These are phyloP conservation scores for Mucor circinelloides DNA, from an alignment of 371 early-diverging fungal species.

Conservation along the genomic window DNA sequence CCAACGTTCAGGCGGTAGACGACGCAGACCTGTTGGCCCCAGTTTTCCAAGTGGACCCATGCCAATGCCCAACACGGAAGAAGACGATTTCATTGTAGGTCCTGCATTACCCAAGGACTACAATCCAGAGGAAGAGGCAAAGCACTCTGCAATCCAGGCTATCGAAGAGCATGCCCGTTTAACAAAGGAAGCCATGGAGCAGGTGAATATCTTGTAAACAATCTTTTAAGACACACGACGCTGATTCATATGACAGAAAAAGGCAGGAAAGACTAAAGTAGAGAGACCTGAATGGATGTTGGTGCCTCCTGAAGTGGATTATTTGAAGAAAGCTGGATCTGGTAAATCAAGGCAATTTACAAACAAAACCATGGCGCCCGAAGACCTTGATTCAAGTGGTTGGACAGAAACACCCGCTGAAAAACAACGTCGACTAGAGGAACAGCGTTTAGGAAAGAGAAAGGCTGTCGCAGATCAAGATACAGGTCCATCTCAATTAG, in stretches of 20 bases:
- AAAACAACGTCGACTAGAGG: slow-evolving; percentile 40
- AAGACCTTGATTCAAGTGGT: slow-evolving; percentile 45
- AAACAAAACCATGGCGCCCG: slow-evolving; percentile 20
- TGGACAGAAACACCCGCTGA: slow-evolving; percentile 73
- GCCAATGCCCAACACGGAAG: slow-evolving; percentile 12
- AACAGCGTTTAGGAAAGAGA: slow-evolving; percentile 16
- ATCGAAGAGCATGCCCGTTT: slow-evolving; percentile 38
- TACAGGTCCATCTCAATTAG: slow-evolving; percentile 7
- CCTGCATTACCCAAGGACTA: slow-evolving; percentile 51
- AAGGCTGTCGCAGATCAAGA: slow-evolving; percentile 14
- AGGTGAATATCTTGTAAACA: no score
- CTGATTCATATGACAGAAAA: slow-evolving; percentile 12
- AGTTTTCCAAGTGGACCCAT: slow-evolving; percentile 39
- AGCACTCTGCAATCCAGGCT: slow-evolving; percentile 34
- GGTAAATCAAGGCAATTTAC: slow-evolving; percentile 39
- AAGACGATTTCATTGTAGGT: slow-evolving; percentile 57
- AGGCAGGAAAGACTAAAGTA: slow-evolving; percentile 30
- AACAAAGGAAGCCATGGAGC: slow-evolving; percentile 38
- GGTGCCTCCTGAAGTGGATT: slow-evolving; percentile 63
- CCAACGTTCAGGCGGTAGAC: slow-evolving; percentile 7
- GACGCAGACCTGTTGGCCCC: slow-evolving; percentile 52
- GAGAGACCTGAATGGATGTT: slow-evolving; percentile 73
- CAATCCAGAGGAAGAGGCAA: slow-evolving; percentile 42
- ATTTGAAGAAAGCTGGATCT: slow-evolving; percentile 42
- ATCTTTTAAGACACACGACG: no score